Base-by-base conservation (phyloP, 805 yeast species). In the Yarrowia sp. region DNA sequence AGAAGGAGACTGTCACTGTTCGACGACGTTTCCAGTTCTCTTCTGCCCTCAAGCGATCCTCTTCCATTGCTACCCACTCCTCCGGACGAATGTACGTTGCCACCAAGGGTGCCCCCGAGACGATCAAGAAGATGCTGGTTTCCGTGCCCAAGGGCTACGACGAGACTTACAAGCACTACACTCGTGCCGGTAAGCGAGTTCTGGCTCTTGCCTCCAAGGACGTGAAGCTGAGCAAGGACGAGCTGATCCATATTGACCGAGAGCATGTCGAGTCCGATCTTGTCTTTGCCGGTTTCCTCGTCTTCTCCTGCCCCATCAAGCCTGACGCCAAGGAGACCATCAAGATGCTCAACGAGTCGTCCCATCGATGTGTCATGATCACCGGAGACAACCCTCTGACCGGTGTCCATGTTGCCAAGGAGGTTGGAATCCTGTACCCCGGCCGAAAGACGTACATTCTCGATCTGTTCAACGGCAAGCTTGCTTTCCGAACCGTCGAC, bases 321-420 rank as follows among this genome's bases (percentile, higher is more conserved):
- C 84, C 83, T 45, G 99, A 95, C 80, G 99, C 99, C 45, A 82
- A 91, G 77, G 96, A 88, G 73, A 89, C 97, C 49, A 88, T 95
- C 73, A 83, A 86, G 75, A 94, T 92, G 98, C 84, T 95, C 79
- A 94, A 92, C 79, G 97, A 92, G 76, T 92, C 98, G 0, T 87
- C 94, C 68, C 99, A 95, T 79, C 92, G 99, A 77, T 91, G 92
- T 77, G 87, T 95, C 52, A 95, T 95, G 99, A 95, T 95, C 74
- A 95, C 99, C 61, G 99, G 99, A 83, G 99, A 95, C 80, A 95
- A 94, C 79, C 98, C 99, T 48, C 85, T 95, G 76, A 95, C 99
- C 73, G 99, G 99, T 41, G 95, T 95, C 71, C 98, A 94, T 77
- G 99, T 95, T 74, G 98, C 98, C 26, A 88, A 88, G 74, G 97